Conservation (phyloP, 352 stramenopile genomes). For the Phytophthora chlamydospora region DNA sequence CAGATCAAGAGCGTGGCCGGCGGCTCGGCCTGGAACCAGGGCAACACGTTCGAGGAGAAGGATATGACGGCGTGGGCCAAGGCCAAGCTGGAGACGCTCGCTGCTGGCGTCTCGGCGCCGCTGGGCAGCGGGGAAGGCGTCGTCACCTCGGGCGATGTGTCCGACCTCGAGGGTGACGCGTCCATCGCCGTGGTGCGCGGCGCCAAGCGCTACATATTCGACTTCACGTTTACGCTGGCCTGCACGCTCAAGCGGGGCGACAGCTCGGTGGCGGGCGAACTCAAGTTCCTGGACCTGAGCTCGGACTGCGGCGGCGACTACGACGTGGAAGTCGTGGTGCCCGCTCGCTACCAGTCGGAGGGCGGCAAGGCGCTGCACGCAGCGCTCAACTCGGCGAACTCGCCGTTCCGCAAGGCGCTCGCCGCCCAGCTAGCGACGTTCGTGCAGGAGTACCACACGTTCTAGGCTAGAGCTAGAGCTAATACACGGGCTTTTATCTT, state of each 20-base stretch:
- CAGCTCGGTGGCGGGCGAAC: constrained; percentile 43
- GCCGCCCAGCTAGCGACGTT: constrained; percentile 58
- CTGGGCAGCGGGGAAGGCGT: constrained; percentile 44
- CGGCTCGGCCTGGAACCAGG: constrained; percentile 93
- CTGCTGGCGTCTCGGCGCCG: constrained; percentile 49
- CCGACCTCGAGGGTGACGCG: constrained; percentile 91
- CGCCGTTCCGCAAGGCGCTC: constrained; percentile 70
- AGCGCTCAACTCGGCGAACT: constrained; percentile 51
- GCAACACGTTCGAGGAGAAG: constrained; percentile 94
- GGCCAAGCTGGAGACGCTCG: constrained; percentile 66
- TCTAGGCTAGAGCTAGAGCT: too few relatives aligned
- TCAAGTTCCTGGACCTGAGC: constrained; percentile 86
- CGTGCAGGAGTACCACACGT: constrained; percentile 76
- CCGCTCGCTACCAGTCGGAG: constrained; percentile 72
- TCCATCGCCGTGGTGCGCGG: constrained; percentile 92
- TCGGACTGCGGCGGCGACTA: constrained; percentile 75
- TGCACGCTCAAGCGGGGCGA: constrained; percentile 43
- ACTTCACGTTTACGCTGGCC: constrained; percentile 73
- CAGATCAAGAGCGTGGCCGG: constrained; percentile 87
- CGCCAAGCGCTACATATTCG: constrained; percentile 94
- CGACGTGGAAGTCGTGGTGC: constrained; percentile 73
- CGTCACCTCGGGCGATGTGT: constrained; percentile 70
- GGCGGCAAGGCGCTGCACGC: constrained; percentile 74
- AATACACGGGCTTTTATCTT: neutral
- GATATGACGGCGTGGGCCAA: constrained; percentile 91